phyloP scores from a whole-genome alignment of 2,329 filamentous ascomycete species.

The Davidsoniella eucalypti region DNA sequence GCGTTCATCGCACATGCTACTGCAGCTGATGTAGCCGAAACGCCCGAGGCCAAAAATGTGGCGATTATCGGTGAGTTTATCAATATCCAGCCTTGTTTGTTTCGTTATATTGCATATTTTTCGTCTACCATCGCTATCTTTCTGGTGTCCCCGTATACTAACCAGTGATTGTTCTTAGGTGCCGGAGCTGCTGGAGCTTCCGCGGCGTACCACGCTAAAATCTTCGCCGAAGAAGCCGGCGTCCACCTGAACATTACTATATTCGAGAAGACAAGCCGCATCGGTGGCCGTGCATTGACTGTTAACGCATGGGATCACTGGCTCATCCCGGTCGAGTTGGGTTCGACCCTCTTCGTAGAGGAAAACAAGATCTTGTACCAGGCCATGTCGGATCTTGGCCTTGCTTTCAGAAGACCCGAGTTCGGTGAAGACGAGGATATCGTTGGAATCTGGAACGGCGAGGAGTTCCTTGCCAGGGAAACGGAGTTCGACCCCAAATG shows the following conservation, averaged over 20 bases:
- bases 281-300: slow-evolving; percentile 79
- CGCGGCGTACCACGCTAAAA: slow-evolving; percentile 63
- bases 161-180: slow-evolving; percentile 34
- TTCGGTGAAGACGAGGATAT: slow-evolving; percentile 27
- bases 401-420: slow-evolving; percentile 35
- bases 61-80: slow-evolving; percentile 18
- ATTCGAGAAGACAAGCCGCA: slow-evolving; percentile 60
- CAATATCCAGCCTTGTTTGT: not conserved
- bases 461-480: slow-evolving; percentile 31
- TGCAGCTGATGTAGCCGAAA: too few species aligned
- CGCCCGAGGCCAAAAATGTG: slow-evolving; percentile 14
- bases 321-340: slow-evolving; percentile 59
- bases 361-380: slow-evolving; percentile 70
- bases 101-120: not conserved
- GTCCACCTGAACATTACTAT: slow-evolving; percentile 64
- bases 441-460: slow-evolving; percentile 69
- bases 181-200: slow-evolving; percentile 82
- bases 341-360: slow-evolving; percentile 80
- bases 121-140: too few species aligned
- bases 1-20: not conserved
- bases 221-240: slow-evolving; percentile 47
- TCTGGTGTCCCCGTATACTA: not conserved
- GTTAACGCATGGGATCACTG: slow-evolving; percentile 59
- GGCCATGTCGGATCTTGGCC: slow-evolving; percentile 53
- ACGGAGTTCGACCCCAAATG: slow-evolving; percentile 35